A percentile compares a stretch with the other conserved stretches of the same genome.
Evolutionary conservation across 2,329 filamentous ascomycete species (phyloP).

Genomic region (Fusarium anguioides): DNA sequence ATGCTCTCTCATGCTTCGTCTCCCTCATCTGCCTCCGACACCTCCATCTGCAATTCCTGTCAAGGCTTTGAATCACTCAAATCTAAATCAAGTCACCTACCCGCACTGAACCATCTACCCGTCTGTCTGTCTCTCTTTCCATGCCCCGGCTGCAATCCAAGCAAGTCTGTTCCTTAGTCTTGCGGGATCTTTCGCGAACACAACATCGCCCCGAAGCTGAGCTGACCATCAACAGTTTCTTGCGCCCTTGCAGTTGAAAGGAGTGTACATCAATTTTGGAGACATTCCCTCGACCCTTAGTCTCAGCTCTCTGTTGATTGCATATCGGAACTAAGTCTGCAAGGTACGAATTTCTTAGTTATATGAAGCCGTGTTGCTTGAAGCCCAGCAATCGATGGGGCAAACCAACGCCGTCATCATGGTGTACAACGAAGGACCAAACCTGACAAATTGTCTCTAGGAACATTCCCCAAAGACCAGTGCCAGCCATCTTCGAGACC

Average conservation of each 20-base stretch:
- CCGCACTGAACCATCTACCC: constrained; percentile 38
- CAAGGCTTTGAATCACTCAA: constrained; percentile 48
- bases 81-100: constrained; percentile 41
- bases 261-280: constrained; percentile 20
- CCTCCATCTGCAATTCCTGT: constrained; percentile 38
- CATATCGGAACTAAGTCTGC: constrained; percentile 20
- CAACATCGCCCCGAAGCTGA: constrained; percentile 22
- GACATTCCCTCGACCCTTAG: constrained; percentile 31
- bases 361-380: constrained; percentile 5
- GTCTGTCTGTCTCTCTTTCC: constrained; percentile 39
- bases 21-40: constrained; percentile 42
- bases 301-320: constrained; percentile 34
- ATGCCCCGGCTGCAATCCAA: constrained; percentile 15
- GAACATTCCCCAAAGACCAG: constrained; percentile 5
- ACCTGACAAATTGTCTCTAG: constrained; percentile 30
- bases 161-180: constrained; percentile 21
- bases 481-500: constrained; percentile 35
- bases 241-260: constrained; percentile 35
- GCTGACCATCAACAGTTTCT: constrained; percentile 41
- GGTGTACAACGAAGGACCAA: constrained; percentile 1
- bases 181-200: constrained; percentile 11
- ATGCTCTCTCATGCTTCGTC: constrained; percentile 47
- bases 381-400: constrained; percentile 9
- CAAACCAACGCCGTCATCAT: constrained; percentile 12
- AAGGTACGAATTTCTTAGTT: constrained; percentile 31